Evolutionary conservation across 805 yeast species (phyloP).

Genomic region (Saturnispora mendoncae): DNA sequence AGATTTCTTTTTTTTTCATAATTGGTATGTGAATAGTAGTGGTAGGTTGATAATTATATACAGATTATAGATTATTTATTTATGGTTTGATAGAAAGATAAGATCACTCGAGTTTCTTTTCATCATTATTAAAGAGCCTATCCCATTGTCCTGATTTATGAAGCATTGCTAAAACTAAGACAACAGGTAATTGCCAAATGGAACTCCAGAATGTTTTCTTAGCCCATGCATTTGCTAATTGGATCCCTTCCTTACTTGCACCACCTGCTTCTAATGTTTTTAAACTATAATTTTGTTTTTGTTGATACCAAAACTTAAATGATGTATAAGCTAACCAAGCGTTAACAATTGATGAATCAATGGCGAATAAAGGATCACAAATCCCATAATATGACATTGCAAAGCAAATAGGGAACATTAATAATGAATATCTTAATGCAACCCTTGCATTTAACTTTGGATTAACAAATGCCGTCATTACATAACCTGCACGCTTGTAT

Average conservation of each 20-base stretch:
- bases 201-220: slow-evolving; percentile 88
- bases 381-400: slow-evolving; percentile 71
- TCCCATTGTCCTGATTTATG: slow-evolving; percentile 97
- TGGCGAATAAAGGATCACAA: slow-evolving; percentile 70
- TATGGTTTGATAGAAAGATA: not conserved
- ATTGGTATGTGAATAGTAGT: too few relatives aligned
- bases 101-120: slow-evolving; percentile 8
- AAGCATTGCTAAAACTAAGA: slow-evolving; percentile 82
- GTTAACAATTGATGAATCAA: slow-evolving; percentile 78
- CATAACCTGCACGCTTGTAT: slow-evolving; percentile 87
- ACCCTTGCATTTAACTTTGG: slow-evolving; percentile 91
- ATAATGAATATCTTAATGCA: slow-evolving; percentile 78
- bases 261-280: slow-evolving; percentile 28
- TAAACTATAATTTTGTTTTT: slow-evolving; percentile 45
- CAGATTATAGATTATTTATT: not conserved
- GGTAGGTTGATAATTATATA: not conserved
- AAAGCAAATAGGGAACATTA: slow-evolving; percentile 89
- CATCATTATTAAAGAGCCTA: slow-evolving; percentile 35
- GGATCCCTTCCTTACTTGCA: slow-evolving; percentile 48
- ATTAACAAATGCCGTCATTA: slow-evolving; percentile 93
- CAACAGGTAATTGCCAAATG: slow-evolving; percentile 88
- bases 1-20: too few relatives aligned
- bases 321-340: slow-evolving; percentile 81
- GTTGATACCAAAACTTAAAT: slow-evolving; percentile 79
- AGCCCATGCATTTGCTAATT: slow-evolving; percentile 60